Conservation (phyloP, 345 rosid species). For the Boechera divaricarpa region DNA sequence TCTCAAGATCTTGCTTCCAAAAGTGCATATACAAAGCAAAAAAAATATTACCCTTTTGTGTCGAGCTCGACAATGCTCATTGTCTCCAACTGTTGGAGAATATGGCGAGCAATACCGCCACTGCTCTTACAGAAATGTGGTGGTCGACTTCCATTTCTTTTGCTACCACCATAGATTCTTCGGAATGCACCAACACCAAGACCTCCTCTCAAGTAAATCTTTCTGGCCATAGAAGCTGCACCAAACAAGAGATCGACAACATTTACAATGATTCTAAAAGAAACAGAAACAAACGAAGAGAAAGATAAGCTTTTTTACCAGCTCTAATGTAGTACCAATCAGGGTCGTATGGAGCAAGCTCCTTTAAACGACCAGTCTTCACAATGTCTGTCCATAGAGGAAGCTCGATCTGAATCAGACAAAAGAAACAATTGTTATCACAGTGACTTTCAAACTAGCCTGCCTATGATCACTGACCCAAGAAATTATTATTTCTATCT, state of each 20-base stretch:
- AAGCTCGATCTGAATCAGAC: conserved; percentile 64
- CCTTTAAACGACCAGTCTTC: conserved; percentile 70
- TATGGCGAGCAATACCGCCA: conserved; percentile 75
- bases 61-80: conserved; percentile 64
- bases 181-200: conserved; percentile 82
- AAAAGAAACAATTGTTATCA: not conserved
- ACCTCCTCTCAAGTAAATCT: conserved; percentile 78
- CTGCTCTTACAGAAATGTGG: conserved; percentile 83
- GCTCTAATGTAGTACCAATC: conserved; percentile 86
- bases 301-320: conserved; percentile 41
- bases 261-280: not conserved
- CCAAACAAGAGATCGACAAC: not conserved
- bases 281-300: not conserved
- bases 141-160: conserved; percentile 78
- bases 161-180: conserved; percentile 79
- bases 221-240: conserved; percentile 85
- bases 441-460: not conserved
- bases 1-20: not conserved
- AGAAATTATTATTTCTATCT: too few relatives aligned
- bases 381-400: conserved; percentile 85
- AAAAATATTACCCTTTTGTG: conserved; percentile 53
- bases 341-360: conserved; percentile 86
- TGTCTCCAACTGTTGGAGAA: conserved; percentile 70
- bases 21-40: not conserved
- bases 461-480: not conserved